Base-by-base conservation (phyloP, 1,139 yeast genomes). In the Geotrichum citri-aurantii region DNA sequence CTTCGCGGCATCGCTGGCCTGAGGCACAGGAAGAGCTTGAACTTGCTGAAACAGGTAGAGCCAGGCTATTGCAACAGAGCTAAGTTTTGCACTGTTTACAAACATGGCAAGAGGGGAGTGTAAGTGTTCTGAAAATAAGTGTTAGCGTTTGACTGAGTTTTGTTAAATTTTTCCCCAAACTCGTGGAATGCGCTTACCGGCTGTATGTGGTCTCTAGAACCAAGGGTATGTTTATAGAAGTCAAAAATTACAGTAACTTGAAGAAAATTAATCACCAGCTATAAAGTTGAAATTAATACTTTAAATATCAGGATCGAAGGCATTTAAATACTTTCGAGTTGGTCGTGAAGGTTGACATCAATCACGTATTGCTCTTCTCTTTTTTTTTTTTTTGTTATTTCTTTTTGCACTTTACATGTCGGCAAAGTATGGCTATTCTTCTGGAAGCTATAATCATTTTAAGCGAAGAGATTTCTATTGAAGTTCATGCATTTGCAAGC, bases 11-110 rank as follows among this genome's bases (percentile, higher is more conserved):
- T 23, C 23, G 5, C 21, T 44, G 26, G 21, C 52, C 4, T 27
- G 24, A 11, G 56, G 56, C 19, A 53, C 56, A 8, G 56, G 56
- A 5, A 33, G 46, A 29, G 56, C 44, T 17, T 11, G 24, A 33
- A 27, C 33, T 10, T n/a, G 44, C 12, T 29, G 19, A 33, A 42
- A n/a, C 14, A 52, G 10, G n/a, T n/a, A 10, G 3, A 42, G 42
- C 31, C 42, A 52, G 2, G 49, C 55, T 24, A 52, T 29, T 12
- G 42, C 49, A n/a, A 48, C 23, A 14, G 51, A 8, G 11, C 42
- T 48, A 23, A 48, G 11, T 33, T 21, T 29, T 10, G 42, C 51
- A 12, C 40, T n/a, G 11, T 31, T 48, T 12, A 48, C 23, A 26
- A 48, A 11, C 51, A 48, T 48, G 51, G n/a, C 26, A 31, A 29